Evolutionary conservation across 768 basidiomycete genomes (phyloP).

Genomic region (Albatrellus ellisii): DNA sequence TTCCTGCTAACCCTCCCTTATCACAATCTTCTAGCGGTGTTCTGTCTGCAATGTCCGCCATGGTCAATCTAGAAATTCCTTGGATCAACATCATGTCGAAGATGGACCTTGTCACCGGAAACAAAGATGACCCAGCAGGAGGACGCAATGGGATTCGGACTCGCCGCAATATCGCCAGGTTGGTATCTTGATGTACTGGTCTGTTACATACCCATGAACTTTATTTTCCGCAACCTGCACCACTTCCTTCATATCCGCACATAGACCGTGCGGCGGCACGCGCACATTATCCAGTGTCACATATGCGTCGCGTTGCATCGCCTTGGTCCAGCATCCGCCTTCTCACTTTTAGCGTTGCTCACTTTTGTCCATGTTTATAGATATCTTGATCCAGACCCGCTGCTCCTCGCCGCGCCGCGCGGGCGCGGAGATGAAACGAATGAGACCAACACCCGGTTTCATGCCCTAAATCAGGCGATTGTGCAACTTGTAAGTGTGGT

Average conservation of each 20-base stretch:
- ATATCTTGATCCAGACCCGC: slow-evolving; percentile 93
- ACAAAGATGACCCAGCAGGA: slow-evolving; percentile 41
- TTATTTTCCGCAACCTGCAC: background rate
- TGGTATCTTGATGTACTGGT: too few relatives aligned
- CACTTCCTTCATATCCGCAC: slow-evolving; percentile 15
- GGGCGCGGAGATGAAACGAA: slow-evolving; percentile 40
- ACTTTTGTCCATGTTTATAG: slow-evolving; percentile 18
- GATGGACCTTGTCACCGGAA: slow-evolving; percentile 87
- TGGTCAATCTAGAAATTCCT: slow-evolving; percentile 95
- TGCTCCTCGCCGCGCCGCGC: slow-evolving; percentile 57
- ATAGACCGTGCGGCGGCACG: slow-evolving; percentile 4
- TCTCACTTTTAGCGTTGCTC: background rate
- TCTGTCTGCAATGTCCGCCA: slow-evolving; percentile 95
- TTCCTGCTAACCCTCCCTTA: slow-evolving; percentile 1
- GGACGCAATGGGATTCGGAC: slow-evolving; percentile 62
- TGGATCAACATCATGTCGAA: slow-evolving; percentile 99
- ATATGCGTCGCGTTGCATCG: background rate
- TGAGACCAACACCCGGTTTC: slow-evolving; percentile 66
- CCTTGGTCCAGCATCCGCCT: background rate
- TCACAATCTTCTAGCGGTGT: slow-evolving; percentile 51
- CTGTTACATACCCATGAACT: slow-evolving; percentile 6
- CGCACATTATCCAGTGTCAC: slow-evolving; percentile 3
- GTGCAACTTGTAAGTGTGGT: slow-evolving; percentile 67
- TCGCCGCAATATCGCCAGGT: slow-evolving; percentile 78
- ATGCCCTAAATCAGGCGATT: slow-evolving; percentile 88